phyloP scores from a whole-genome alignment of 179 eudicot genomes.

The Vitellaria paradoxa region DNA sequence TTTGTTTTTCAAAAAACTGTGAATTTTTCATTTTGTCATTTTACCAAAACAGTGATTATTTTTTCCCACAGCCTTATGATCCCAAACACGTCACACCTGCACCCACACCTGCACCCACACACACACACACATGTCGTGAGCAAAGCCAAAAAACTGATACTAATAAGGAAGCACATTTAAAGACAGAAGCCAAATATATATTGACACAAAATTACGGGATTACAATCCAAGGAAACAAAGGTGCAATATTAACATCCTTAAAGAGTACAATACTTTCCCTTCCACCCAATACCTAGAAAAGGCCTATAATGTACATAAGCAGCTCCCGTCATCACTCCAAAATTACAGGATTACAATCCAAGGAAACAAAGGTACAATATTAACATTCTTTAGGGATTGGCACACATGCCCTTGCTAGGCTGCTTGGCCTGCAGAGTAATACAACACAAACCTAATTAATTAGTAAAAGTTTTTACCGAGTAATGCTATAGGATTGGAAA shows the following conservation, averaged over 20 bases:
- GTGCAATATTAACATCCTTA: neutral
- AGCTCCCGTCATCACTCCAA: slow-evolving; percentile 63
- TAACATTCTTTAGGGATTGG: slow-evolving; percentile 38
- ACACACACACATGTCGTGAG: too few relatives aligned
- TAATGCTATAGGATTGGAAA: too few relatives aligned
- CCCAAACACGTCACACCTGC: neutral
- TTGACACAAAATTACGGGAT: slow-evolving; percentile 3
- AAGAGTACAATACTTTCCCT: neutral
- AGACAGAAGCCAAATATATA: neutral
- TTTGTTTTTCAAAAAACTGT: too few relatives aligned
- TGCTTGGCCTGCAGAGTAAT: slow-evolving; percentile 47
- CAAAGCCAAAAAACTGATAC: neutral
- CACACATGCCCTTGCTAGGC: slow-evolving; percentile 48
- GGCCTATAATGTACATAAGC: slow-evolving; percentile 40
- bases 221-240: slow-evolving; percentile 10
- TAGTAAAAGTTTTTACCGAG: too few relatives aligned
- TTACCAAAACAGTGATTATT: too few relatives aligned
- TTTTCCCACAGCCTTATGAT: too few relatives aligned
- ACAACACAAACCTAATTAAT: neutral
- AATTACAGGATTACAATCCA: slow-evolving; percentile 14
- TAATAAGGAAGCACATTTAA: neutral
- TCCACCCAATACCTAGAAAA: too few relatives aligned
- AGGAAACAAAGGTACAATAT: neutral
- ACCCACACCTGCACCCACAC: too few relatives aligned
- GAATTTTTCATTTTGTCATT: too few relatives aligned